Conservation (phyloP, 176 grass and related monocot genomes). For the Oropetium thomaeum region DNA sequence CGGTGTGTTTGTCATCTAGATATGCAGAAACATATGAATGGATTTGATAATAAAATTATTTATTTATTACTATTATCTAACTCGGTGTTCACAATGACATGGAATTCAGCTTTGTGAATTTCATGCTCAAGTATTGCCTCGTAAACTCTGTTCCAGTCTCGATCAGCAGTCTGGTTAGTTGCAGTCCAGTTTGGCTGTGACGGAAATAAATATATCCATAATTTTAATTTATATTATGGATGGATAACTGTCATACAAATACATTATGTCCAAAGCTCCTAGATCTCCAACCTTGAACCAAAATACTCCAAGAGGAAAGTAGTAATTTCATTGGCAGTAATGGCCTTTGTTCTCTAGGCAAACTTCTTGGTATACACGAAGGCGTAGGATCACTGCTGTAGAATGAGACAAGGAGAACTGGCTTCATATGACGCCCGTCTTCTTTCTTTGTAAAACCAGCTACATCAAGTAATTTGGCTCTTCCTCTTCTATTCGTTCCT, state of each 20-base stretch:
- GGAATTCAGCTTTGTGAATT: background rate
- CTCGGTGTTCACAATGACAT: background rate
- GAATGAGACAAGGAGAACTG: slow-evolving; percentile 2
- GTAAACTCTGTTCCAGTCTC: background rate
- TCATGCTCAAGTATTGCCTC: too few species aligned
- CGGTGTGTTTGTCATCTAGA: background rate
- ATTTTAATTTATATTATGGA: background rate
- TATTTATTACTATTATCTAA: background rate
- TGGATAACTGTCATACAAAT: background rate
- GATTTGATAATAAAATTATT: background rate
- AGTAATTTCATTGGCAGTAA: slow-evolving; percentile 26
- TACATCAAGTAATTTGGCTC: background rate
- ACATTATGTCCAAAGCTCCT: background rate
- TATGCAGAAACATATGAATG: background rate
- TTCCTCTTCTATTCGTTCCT: background rate
- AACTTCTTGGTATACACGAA: slow-evolving; percentile 16
- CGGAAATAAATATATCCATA: background rate
- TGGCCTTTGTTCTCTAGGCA: slow-evolving; percentile 3
- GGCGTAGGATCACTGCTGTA: background rate
- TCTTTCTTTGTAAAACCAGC: slow-evolving; percentile 11
- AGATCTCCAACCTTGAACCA: too few species aligned
- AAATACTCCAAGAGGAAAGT: too few species aligned
- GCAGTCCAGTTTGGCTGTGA: background rate
- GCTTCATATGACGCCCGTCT: background rate
- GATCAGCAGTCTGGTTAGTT: background rate